Conservation (phyloP, 139 green algal species). For the Micractinium conductrix region DNA sequence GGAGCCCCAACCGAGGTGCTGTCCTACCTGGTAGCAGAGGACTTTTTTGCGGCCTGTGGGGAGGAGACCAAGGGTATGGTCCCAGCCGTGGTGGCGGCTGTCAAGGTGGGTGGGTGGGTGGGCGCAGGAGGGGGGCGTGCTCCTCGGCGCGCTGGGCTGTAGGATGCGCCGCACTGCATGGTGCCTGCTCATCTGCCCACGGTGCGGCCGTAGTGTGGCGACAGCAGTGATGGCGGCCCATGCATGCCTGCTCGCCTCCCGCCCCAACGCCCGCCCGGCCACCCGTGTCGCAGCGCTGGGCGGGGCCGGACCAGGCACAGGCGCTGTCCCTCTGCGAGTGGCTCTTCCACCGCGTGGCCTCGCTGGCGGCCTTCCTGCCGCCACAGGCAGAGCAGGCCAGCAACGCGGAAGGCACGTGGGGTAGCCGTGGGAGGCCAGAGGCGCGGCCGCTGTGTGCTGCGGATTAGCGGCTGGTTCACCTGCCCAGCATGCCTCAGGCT, state of each 20-base stretch:
- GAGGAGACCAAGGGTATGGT: not conserved
- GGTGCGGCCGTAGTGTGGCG: too few species aligned
- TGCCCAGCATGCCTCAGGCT: too few species aligned
- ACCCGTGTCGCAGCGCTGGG: constrained; percentile 30
- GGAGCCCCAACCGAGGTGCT: constrained; percentile 13
- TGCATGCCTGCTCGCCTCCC: too few species aligned
- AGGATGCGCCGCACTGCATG: not conserved
- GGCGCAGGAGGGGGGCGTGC: not conserved
- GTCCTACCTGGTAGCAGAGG: constrained; percentile 48
- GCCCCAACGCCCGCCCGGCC: too few species aligned
- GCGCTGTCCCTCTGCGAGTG: constrained; percentile 43
- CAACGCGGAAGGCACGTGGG: not conserved
- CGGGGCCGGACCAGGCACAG: constrained; percentile 48
- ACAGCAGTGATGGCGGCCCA: too few species aligned
- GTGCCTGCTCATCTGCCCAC: not conserved
- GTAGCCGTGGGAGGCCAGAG: not conserved
- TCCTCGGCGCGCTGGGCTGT: not conserved
- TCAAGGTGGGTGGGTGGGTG: constrained; percentile 27
- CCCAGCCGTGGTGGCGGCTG: constrained; percentile 36
- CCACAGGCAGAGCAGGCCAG: too few species aligned
- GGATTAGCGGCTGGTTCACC: not conserved
- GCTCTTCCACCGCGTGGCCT: constrained; percentile 35
- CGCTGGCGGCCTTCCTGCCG: constrained; percentile 30
- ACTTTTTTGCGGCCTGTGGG: constrained; percentile 35
- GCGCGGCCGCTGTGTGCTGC: not conserved